Base-by-base conservation (phyloP, 345 rosid genomes). In the Euphorbia tirucalli region DNA sequence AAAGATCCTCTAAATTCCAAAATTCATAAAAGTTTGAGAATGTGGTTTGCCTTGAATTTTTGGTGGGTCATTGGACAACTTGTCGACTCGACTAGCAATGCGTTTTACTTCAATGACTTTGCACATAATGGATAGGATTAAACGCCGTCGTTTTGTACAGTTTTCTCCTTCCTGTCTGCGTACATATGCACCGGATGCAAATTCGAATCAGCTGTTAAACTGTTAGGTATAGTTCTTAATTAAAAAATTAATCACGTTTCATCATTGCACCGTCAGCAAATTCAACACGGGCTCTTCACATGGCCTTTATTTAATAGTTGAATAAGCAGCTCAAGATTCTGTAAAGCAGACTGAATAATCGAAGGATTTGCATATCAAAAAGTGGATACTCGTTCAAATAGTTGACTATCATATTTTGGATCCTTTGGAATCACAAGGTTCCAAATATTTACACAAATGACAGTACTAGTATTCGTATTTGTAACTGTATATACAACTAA, bases 71-170 rank as follows among this genome's bases (percentile, higher is more conserved):
- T n/a, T 57, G 49, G 5, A 7, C 55, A 21, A 41, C 21, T 9
- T 2, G 56, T 28, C 13, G 58, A 15, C 52, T 46, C 58, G 75
- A 73, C 75, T 52, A 13, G 72, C 43, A 11, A 60, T 9, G 76
- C 74, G 48, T 64, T 72, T 62, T 79, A 41, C 68, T 75, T 75
- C 77, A 63, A 1, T 49, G 50, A 39, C 71, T 71, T n/a, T n/a
- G 22, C 16, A 50, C 18, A 7, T 28, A 56, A 18, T n/a, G 50
- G 76, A 71, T 78, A 71, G 37, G 52, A 10, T 18, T 31, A 2
- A 11, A 32, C 52, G 52, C 19, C 52, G 19, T 46, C 52, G 52
- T 46, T 46, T 46, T 8, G 7, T 44, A 1, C 14, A 7, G 49
- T 44, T 44, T 6, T 35, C n/a, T n/a, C n/a, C n/a, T n/a, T n/a